Conservation (phyloP, 495 filamentous ascomycete genomes). For the Chaetomium cochliodes region DNA sequence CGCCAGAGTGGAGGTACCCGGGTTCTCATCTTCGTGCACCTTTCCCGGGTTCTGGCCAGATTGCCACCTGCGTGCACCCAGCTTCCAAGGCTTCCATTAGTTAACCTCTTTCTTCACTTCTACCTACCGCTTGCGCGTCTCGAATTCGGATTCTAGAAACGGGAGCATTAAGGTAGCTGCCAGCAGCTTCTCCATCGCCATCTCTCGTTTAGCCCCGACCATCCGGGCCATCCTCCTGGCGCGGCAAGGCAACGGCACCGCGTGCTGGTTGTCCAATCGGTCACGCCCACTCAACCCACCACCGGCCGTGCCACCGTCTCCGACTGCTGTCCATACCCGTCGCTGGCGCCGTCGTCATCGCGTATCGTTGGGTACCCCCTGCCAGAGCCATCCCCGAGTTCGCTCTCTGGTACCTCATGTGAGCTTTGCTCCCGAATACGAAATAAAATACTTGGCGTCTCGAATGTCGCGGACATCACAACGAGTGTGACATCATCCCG, state of each 20-base stretch:
- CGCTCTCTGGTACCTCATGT: too few relatives aligned
- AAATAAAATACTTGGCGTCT: background rate
- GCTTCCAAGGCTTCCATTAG: background rate
- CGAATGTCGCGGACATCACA: background rate
- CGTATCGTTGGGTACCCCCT: background rate
- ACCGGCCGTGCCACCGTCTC: background rate
- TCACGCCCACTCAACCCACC: background rate
- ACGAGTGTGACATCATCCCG: constrained; percentile 24
- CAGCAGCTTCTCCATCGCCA: constrained; percentile 5
- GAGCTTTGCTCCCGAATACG: background rate
- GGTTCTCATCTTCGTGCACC: too few relatives aligned
- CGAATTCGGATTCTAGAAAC: constrained; percentile 7
- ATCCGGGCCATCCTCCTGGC: background rate
- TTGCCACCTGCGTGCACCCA: constrained; percentile 23
- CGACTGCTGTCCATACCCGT: background rate
- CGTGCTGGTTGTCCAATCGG: constrained; percentile 1
- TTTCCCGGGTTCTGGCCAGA: constrained; percentile 25
- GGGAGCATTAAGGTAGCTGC: background rate
- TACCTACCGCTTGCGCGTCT: background rate
- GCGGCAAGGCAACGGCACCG: background rate
- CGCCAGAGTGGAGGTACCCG: too few relatives aligned
- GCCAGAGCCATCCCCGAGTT: background rate
- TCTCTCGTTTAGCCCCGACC: constrained; percentile 9
- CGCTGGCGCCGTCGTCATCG: background rate
- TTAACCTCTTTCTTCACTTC: background rate